Evolutionary conservation across 2,329 filamentous ascomycete species (phyloP).

Genomic region (Lachnellula subtilissima): DNA sequence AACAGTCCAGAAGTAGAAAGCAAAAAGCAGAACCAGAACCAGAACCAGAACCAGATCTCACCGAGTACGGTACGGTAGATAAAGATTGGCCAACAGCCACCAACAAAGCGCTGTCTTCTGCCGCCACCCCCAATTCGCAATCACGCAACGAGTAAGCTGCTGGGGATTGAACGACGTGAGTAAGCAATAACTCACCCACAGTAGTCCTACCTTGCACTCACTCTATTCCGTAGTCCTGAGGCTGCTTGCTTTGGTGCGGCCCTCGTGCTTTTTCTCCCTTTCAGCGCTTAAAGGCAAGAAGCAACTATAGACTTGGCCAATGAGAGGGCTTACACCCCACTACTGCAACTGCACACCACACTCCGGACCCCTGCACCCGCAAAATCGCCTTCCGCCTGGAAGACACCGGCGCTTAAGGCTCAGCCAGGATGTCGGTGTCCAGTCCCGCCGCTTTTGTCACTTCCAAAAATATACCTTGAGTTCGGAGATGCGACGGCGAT

Average conservation of each 20-base stretch:
- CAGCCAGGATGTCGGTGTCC: neutral
- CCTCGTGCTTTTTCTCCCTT: neutral
- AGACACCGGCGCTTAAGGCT: conserved; percentile 1
- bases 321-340: neutral
- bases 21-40: neutral
- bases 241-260: too few species aligned
- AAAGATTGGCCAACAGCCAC: neutral
- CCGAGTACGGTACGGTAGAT: neutral
- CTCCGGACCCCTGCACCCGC: neutral
- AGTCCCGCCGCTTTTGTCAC: conserved; percentile 2
- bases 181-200: neutral
- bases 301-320: neutral
- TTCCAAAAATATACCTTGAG: conserved; percentile 8
- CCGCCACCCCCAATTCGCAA: neutral
- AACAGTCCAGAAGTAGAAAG: neutral
- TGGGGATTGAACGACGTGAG: neutral
- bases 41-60: neutral
- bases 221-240: neutral
- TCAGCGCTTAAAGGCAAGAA: conserved; percentile 3
- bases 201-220: too few species aligned
- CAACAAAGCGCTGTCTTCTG: neutral
- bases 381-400: neutral
- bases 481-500: neutral
- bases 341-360: neutral
- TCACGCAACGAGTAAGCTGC: neutral